These are phyloP conservation scores for Curvularia spicifera DNA, from an alignment of 2,329 filamentous ascomycete species.

Conservation along the genomic window DNA sequence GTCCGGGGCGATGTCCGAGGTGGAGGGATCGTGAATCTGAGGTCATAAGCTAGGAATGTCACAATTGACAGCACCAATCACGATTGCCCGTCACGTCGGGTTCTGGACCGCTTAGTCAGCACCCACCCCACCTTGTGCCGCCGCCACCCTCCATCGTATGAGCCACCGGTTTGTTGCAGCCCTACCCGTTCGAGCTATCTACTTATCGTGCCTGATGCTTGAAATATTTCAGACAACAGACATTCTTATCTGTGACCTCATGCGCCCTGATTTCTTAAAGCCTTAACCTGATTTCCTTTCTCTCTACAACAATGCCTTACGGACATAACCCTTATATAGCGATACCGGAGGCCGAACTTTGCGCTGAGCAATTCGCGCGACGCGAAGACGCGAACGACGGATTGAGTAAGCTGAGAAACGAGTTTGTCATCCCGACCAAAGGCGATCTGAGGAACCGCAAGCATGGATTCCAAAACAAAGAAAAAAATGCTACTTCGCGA, in stretches of 20 bases:
- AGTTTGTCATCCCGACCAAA: conserved; percentile 81
- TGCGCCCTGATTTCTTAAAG: not conserved
- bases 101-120: conserved; percentile 29
- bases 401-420: conserved; percentile 58
- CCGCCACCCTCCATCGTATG: conserved; percentile 21
- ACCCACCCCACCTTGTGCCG: conserved; percentile 16
- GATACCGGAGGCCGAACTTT: conserved; percentile 29
- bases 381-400: conserved; percentile 48
- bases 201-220: conserved; percentile 12
- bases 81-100: conserved; percentile 1
- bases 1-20: conserved; percentile 1
- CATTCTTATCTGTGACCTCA: conserved; percentile 6
- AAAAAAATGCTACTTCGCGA: conserved; percentile 16
- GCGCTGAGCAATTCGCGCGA: conserved; percentile 42
- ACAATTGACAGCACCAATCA: conserved; percentile 21
- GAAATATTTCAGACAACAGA: conserved; percentile 3
- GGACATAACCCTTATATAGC: conserved; percentile 33
- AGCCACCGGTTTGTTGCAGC: conserved; percentile 16
- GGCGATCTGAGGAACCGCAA: conserved; percentile 70
- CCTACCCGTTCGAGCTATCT: conserved; percentile 16
- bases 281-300: conserved; percentile 3
- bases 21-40: conserved; percentile 13
- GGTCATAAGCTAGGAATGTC: conserved; percentile 24
- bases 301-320: conserved; percentile 32
- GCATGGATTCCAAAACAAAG: conserved; percentile 28